Percentiles rank a stretch among this genome's conserved stretches.
phyloP scores from a whole-genome alignment of 345 rosid species.

The Stellera chamaejasme region DNA sequence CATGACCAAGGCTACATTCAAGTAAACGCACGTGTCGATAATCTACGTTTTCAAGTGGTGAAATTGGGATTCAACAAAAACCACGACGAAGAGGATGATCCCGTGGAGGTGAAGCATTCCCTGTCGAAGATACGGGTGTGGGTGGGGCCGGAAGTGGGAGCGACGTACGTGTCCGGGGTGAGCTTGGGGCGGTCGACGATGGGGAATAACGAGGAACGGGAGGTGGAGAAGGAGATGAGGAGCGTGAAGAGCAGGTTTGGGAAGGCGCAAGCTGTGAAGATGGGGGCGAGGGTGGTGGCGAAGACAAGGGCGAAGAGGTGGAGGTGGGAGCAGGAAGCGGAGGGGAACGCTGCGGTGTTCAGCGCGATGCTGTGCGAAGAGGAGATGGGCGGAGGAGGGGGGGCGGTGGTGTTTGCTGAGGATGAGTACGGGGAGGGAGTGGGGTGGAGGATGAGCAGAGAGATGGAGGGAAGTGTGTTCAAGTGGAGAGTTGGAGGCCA shows the following conservation, averaged over 20 bases:
- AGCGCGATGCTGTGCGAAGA: conserved; percentile 56
- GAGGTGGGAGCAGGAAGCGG: conserved; percentile 77
- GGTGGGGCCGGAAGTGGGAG: conserved; percentile 84
- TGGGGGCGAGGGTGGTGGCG: conserved; percentile 36
- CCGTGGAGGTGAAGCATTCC: conserved; percentile 46
- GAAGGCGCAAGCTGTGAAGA: conserved; percentile 37
- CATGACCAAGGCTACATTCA: conserved; percentile 42
- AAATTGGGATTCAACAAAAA: conserved; percentile 47
- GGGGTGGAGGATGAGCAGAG: conserved; percentile 75
- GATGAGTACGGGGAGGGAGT: conserved; percentile 68
- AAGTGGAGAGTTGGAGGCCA: conserved; percentile 85
- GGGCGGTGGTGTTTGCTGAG: conserved; percentile 68
- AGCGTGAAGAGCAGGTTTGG: conserved; percentile 29
- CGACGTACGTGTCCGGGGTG: conserved; percentile 57
- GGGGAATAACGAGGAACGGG: conserved; percentile 31
- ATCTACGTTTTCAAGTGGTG: conserved; percentile 65
- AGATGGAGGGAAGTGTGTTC: conserved; percentile 89
- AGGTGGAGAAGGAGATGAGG: conserved; percentile 34
- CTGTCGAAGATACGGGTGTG: conserved; percentile 58
- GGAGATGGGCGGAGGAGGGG: conserved; percentile 38
- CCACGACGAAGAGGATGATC: conserved; percentile 17
- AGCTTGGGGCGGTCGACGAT: conserved; percentile 65
- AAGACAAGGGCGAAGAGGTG: conserved; percentile 55
- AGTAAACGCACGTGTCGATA: conserved; percentile 59
- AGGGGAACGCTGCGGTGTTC: conserved; percentile 73